A percentile compares a stretch with the other conserved stretches of the same genome.
Conservation (phyloP, 148 eudicot genomes). For the Salicornia ramosissima region DNA sequence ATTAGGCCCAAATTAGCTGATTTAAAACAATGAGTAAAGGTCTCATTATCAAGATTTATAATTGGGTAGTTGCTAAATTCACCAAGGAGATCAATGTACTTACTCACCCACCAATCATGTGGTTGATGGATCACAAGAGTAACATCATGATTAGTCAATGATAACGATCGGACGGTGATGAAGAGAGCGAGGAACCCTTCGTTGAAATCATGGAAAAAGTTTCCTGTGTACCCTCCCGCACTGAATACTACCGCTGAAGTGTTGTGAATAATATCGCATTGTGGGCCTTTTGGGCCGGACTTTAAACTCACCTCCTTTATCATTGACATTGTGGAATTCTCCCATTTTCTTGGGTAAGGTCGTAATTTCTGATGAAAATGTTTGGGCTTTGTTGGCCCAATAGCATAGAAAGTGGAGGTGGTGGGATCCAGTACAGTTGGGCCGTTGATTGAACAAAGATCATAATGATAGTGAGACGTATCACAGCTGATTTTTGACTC, state of each 20-base stretch:
- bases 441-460: constrained; percentile 42
- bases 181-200: constrained; percentile 44
- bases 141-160: constrained; percentile 24
- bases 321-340: constrained; percentile 22
- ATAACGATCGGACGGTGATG: constrained; percentile 33
- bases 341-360: constrained; percentile 53
- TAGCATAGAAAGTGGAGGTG: constrained; percentile 26
- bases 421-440: constrained; percentile 40
- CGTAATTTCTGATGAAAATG: constrained; percentile 23
- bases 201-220: constrained; percentile 45
- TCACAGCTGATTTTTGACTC: constrained; percentile 39
- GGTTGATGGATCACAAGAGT: constrained; percentile 25
- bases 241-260: constrained; percentile 35
- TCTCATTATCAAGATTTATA: constrained; percentile 27
- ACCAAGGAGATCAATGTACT: constrained; percentile 29
- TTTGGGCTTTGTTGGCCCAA: constrained; percentile 31
- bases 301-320: constrained; percentile 28
- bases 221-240: constrained; percentile 41
- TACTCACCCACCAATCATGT: constrained; percentile 38
- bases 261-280: constrained; percentile 29
- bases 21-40: constrained; percentile 30
- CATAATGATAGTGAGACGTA: constrained; percentile 41
- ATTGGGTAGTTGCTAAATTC: constrained; percentile 30
- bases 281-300: constrained; percentile 28
- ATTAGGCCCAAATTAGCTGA: constrained; percentile 36